A percentile compares a stretch with the other conserved stretches of the same genome.
phyloP scores from a whole-genome alignment of 345 rosid species.

The Triadica sebifera region DNA sequence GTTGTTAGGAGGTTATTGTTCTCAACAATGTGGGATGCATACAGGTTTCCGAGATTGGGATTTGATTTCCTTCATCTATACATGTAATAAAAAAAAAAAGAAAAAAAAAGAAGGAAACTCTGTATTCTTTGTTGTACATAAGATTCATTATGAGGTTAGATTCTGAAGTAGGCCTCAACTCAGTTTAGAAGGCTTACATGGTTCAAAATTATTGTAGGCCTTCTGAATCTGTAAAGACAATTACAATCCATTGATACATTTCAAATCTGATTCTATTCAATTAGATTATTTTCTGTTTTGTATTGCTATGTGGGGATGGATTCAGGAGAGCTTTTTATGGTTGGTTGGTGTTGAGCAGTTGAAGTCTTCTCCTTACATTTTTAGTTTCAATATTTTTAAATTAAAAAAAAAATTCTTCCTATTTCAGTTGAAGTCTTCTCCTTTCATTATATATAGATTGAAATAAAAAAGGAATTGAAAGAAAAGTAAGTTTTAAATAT shows the following conservation, averaged over 20 bases:
- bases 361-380: too few relatives aligned
- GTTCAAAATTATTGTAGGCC: conserved; percentile 17
- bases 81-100: too few relatives aligned
- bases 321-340: too few relatives aligned
- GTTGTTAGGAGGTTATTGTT: not conserved
- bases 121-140: conserved; percentile 55
- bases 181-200: conserved; percentile 19
- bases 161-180: conserved; percentile 25
- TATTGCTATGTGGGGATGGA: too few relatives aligned
- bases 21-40: conserved; percentile 28
- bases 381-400: too few relatives aligned
- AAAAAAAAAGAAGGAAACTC: conserved; percentile 31
- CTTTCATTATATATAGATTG: too few relatives aligned
- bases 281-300: not conserved
- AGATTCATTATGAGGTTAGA: conserved; percentile 33
- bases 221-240: conserved; percentile 29
- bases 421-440: too few relatives aligned
- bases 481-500: too few relatives aligned
- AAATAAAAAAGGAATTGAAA: too few relatives aligned
- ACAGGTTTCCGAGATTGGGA: conserved; percentile 33
- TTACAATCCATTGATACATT: conserved; percentile 20
- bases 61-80: not conserved
- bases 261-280: conserved; percentile 15
- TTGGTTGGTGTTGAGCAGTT: too few relatives aligned
- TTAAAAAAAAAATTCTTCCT: too few relatives aligned